Evolutionary conservation across 2,329 filamentous ascomycete species (phyloP), one percentile per base, ranked within the genome.

Genomic region (Colletotrichum eremochloae): DNA sequence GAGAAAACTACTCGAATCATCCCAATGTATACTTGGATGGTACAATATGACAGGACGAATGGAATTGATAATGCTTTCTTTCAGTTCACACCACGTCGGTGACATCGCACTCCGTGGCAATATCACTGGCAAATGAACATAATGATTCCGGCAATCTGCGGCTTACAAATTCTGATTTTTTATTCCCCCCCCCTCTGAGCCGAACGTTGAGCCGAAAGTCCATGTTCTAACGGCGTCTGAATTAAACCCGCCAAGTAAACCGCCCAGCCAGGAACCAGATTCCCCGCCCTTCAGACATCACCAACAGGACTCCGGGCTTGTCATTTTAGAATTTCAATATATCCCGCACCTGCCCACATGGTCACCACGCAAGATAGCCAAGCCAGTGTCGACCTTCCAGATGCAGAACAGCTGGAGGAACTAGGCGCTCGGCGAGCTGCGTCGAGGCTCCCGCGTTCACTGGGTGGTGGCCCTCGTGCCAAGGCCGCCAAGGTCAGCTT

Each of bases 401-500:
- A 64, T 46, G 38, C 50, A 56, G 62, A 20, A 20, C 29, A 36
- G 63, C 63, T 58, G 4, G 31, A 42, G 11, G n/a, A 58, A 38
- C 42, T 18, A 48, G 8, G 29, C 40, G 24, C 52, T 57, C 40
- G 63, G 63, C 63, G 53, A 38, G 31, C 8, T n/a, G 2, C 3
- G 12, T n/a, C 18, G 33, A 14, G 63, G 11, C 7, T n/a, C 5
- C 48, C 57, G 52, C 63, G n/a, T 36, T 36, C 9, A 42, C 40
- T 63, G 18, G 33, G 36, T 24, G 48, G n/a, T 12, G 46, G n/a
- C 33, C 36, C 20, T n/a, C 29, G 40, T 36, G 63, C 63, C 63
- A 66, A 66, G 63, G 9, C 29, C n/a, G 63, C 63, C 63, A 66
- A 66, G 63, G 63, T 48, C 63, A 50, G 63, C 42, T 52, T 33